Conservation (phyloP, 164 flowering plant species). For the Nymphaea thermarum region DNA sequence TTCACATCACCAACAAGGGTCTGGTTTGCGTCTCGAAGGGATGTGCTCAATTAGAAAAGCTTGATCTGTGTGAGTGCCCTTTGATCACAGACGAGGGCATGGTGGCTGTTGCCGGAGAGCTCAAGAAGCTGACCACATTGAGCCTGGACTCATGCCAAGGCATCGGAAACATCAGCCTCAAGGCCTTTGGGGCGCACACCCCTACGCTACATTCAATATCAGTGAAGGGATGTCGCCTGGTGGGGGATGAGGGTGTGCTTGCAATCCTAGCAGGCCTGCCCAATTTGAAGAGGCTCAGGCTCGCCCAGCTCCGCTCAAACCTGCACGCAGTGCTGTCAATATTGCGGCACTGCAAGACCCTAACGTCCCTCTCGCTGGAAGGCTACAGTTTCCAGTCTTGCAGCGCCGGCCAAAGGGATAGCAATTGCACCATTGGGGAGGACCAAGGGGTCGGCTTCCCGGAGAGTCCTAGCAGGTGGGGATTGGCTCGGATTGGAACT, state of each 20-base stretch:
- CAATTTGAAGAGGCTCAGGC: constrained; percentile 6
- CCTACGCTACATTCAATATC: constrained; percentile 17
- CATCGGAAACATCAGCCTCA: constrained; percentile 21
- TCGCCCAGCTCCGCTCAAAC: not conserved
- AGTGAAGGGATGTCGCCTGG: constrained; percentile 17
- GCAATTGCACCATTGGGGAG: constrained; percentile 37
- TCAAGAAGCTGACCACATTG: constrained; percentile 18
- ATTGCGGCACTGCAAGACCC: constrained; percentile 39
- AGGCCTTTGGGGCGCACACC: constrained; percentile 16
- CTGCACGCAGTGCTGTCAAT: not conserved
- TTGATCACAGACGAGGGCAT: constrained; percentile 14
- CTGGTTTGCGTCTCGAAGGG: constrained; percentile 18
- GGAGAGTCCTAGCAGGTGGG: no score
- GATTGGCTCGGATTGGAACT: constrained; percentile 28
- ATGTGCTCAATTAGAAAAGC: constrained; percentile 23
- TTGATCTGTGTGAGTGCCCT: constrained; percentile 20
- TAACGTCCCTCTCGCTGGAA: constrained; percentile 74
- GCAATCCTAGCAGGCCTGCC: constrained; percentile 5
- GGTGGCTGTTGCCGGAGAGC: constrained; percentile 16
- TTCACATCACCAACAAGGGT: constrained; percentile 20
- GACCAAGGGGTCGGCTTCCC: constrained; percentile 27
- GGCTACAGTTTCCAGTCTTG: constrained; percentile 72
- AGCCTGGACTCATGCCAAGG: constrained; percentile 22
- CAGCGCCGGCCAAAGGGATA: constrained; percentile 48
- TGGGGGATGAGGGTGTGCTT: constrained; percentile 17